Evolutionary conservation across 768 basidiomycete genomes (phyloP).

Genomic region (Xerocomus brunneocitrinus): DNA sequence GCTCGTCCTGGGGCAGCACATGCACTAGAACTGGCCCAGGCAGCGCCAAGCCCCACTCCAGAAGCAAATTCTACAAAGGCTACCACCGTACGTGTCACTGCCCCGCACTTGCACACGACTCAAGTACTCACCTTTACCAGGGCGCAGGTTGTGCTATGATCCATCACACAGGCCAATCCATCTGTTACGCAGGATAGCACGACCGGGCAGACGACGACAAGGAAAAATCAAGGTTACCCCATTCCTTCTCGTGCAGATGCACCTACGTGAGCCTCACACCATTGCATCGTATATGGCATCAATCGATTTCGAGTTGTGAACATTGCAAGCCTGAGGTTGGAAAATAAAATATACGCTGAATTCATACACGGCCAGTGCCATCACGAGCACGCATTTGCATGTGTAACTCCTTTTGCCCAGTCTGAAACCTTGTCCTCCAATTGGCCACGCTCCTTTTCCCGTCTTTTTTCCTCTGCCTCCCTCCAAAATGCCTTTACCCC

Average conservation of each 20-base stretch:
- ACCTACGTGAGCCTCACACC: too few relatives aligned
- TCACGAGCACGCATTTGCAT: too few relatives aligned
- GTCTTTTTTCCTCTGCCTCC: too few relatives aligned
- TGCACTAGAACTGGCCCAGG: conserved; percentile 57
- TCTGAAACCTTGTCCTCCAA: too few relatives aligned
- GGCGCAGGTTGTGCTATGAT: conserved; percentile 53
- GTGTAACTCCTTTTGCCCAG: too few relatives aligned
- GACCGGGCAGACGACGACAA: conserved; percentile 50
- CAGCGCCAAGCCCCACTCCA: conserved; percentile 66
- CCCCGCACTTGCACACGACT: neutral
- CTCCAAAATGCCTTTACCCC: too few relatives aligned
- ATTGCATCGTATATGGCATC: too few relatives aligned
- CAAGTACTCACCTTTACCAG: conserved; percentile 32
- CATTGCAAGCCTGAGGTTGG: too few relatives aligned
- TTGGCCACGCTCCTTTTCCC: too few relatives aligned
- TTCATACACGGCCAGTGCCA: too few relatives aligned
- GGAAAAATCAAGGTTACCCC: conserved; percentile 40
- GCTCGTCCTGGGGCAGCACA: conserved; percentile 50
- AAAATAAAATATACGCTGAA: too few relatives aligned
- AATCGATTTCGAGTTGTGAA: too few relatives aligned
- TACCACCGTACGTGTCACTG: conserved; percentile 50
- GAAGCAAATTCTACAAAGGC: conserved; percentile 64
- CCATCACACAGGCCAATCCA: conserved; percentile 57
- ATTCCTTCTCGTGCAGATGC: conserved; percentile 43
- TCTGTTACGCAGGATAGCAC: conserved; percentile 51